Conservation (phyloP, 768 basidiomycete genomes). For the Rubroboletus pulcherrimus region DNA sequence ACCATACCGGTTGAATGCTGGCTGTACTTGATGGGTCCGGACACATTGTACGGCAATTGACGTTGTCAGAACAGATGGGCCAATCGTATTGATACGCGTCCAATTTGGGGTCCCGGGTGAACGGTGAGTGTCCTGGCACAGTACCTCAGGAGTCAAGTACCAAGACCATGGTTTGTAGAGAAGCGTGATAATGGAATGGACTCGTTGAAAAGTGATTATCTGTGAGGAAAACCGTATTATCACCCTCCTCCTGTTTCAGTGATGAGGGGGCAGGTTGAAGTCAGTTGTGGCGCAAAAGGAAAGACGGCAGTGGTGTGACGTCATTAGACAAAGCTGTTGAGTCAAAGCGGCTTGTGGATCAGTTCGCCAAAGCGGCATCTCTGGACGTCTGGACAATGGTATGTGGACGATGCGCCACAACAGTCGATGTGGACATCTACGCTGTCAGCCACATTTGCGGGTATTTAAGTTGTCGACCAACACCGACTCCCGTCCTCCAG, state of each 20-base stretch:
- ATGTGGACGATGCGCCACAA: conserved; percentile 2
- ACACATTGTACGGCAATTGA: not conserved
- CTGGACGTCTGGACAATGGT: not conserved
- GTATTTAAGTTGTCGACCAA: conserved; percentile 10
- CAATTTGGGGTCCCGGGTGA: not conserved
- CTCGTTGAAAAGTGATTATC: too few relatives aligned
- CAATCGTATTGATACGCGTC: not conserved
- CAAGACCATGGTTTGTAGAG: not conserved
- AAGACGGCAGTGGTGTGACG: not conserved
- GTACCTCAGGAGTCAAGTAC: not conserved
- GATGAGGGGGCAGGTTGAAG: too few relatives aligned
- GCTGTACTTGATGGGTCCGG: not conserved
- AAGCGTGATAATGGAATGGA: too few relatives aligned
- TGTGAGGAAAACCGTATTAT: too few relatives aligned
- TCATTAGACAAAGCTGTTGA: too few relatives aligned
- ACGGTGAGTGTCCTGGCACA: not conserved
- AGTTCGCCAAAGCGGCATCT: not conserved
- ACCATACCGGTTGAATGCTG: not conserved
- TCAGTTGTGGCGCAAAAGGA: too few relatives aligned
- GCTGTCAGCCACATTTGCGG: conserved; percentile 7
- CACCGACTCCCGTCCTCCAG: not conserved
- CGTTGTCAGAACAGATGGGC: not conserved
- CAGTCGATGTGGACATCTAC: not conserved
- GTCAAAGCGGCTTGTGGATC: not conserved
- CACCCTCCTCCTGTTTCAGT: too few relatives aligned